Evolutionary conservation across 2,329 filamentous ascomycete genomes (phyloP), one percentile per base, ranked within the genome.

Genomic region (Phyllosticta ampelicida): DNA sequence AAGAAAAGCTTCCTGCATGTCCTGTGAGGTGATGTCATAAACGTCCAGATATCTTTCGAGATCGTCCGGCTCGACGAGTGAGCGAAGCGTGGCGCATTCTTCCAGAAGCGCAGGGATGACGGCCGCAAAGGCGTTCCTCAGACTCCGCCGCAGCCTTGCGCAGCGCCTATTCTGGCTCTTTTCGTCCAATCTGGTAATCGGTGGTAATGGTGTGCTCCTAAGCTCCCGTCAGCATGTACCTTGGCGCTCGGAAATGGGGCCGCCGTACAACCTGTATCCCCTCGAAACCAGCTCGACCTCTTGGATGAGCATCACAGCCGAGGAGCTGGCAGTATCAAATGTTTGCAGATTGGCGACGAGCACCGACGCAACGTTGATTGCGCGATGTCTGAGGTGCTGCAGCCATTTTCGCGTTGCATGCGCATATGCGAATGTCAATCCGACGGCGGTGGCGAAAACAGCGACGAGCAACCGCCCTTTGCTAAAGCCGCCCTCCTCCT

Each of bases 241-340:
- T 30, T n/a, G 16, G 48, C 62, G 57, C 60, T 53, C 59, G 58
- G 54, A 58, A 56, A 51, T 52, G 23, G 53, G 51, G 44, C 30
- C 51, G 53, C 75, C 85, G 71, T 73, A 90, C 84, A 96, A 79
- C 73, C 89, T 81, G 71, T 95, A 96, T 20, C 91, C 91, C 64
- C 91, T 84, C 28, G 91, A 95, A 23, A 96, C 90, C 29, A 96
- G 79, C 74, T 96, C 91, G n/a, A 96, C 90, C 73, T 96, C 91
- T 70, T 96, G 91, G 62, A 96, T 86, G 61, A 96, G 80, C 44
- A 87, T 84, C 58, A 96, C 77, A 2, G 89, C 87, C 29, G 89
- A 86, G 48, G 85, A 85, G 48, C 83, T 85, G 20, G 86, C 86
- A 48, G 85, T 83, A 71, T 96, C 90, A 65, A 95, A 90, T 54